Evolutionary conservation across 1,284 basidiomycete species (phyloP), one percentile per base, ranked within the genome.

Genomic region (Afroboletus lepidellus): DNA sequence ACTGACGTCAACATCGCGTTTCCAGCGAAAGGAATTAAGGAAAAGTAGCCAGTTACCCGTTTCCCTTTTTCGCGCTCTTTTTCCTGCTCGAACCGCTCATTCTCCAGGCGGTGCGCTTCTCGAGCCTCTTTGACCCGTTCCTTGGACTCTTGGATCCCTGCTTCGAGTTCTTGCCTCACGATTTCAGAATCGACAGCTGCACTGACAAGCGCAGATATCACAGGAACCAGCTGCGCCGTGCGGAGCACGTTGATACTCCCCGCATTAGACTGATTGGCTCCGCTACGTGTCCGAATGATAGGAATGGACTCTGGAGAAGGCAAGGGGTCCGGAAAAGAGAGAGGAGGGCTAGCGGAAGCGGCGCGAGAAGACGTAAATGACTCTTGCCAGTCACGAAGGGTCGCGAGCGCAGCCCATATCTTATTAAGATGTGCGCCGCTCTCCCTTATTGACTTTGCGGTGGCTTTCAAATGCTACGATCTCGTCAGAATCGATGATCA

Each of bases 221-320:
- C 74, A 24, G 86, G 86, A 15, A 90, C 70, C 56, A 90, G 74
- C 60, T 90, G 87, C 3, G 76, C 75, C 0, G 86, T 74, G 43
- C 74, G 70, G 7, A 73, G 67, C 45, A 86, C 69, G 1, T 63
- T 65, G 54, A 70, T 72, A 49, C 75, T 48, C 67, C 74, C 50
- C 74, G 74, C 23, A 73, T 75, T 49, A 61, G 72, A 57, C 65
- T 71, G 47, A 65, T 57, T 38, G 60, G 59, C 32, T 65, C 65
- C 41, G 60, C 70, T 69, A 20, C 65, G 69, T 30, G 61, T 69
- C 37, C 57, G 59, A 16, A 64, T 68, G 32, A 57, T 54, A 23
- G 54, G 64, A 36, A 54, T 24, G 7, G 55, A 59, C 45, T 57
- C 60, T 8, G 81, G 79, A 13, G 78, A 75, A 25, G 81, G 80